Evolutionary conservation across 371 early-diverging fungal species (phyloP).

Genomic region (Smittium culicis): DNA sequence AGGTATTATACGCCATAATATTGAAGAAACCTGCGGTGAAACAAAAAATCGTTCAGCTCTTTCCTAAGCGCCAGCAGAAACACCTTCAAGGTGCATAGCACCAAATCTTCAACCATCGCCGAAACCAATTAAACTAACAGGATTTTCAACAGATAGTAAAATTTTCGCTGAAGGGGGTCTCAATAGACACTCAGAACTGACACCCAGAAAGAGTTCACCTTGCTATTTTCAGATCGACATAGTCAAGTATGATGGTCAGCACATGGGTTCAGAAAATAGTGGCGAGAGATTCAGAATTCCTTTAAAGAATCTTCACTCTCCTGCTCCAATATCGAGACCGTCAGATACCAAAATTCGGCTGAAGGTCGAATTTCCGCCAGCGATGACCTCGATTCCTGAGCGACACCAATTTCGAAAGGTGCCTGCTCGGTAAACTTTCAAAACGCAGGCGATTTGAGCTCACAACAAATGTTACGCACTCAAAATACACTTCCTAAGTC

Average conservation of each 20-base stretch:
- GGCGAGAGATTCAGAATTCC: neutral
- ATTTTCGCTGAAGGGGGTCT: neutral
- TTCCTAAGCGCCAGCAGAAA: neutral
- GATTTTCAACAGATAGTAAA: neutral
- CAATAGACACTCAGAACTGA: neutral
- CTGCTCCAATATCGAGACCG: neutral
- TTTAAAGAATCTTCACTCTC: neutral
- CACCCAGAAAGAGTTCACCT: neutral
- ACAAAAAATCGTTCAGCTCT: neutral
- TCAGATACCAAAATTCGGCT: no score
- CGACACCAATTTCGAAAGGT: no score
- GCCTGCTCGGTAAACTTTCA: no score
- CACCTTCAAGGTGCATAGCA: neutral
- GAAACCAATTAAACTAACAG: neutral
- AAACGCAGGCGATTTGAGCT: no score
- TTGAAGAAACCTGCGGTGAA: neutral
- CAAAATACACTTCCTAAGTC: no score
- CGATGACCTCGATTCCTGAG: no score
- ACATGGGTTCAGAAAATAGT: neutral
- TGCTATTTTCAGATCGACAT: neutral
- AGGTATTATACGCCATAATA: neutral
- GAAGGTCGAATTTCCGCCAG: no score
- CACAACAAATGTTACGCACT: no score
- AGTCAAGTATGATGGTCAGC: neutral
- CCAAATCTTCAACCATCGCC: neutral